A percentile compares a stretch with the other conserved stretches of the same genome.
These are phyloP conservation scores for Biscogniauxia marginata DNA, from an alignment of 2,329 filamentous ascomycete genomes.

Conservation along the genomic window DNA sequence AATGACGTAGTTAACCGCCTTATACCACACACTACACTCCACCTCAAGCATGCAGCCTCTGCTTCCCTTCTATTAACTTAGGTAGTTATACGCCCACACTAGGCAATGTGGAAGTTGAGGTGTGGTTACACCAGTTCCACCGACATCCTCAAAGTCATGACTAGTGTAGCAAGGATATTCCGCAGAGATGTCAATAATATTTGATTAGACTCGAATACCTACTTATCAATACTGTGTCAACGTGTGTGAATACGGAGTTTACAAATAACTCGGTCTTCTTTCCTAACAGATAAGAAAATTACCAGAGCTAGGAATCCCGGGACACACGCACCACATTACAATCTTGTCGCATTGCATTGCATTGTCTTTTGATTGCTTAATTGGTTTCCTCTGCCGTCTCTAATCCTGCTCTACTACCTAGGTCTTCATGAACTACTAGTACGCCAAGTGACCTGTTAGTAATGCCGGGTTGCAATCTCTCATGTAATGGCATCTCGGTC, in stretches of 20 bases:
- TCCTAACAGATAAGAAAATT: background rate
- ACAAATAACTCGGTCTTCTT: background rate
- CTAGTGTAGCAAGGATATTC: background rate
- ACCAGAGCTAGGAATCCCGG: background rate
- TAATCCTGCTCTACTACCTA: no score
- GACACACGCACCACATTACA: no score
- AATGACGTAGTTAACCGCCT: background rate
- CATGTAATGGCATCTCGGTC: background rate
- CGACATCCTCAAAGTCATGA: background rate
- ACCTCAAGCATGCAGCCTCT: background rate
- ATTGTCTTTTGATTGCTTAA: background rate
- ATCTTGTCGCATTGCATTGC: background rate
- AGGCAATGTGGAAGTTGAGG: background rate
- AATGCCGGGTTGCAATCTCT: background rate
- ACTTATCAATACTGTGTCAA: background rate
- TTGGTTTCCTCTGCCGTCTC: background rate
- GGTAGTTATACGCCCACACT: background rate
- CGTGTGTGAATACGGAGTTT: background rate
- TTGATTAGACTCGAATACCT: background rate
- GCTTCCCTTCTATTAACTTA: background rate
- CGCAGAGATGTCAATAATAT: no score
- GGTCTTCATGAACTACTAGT: background rate
- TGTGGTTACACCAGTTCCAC: background rate
- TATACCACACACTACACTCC: background rate
- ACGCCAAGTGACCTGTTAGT: background rate